Evolutionary conservation across 116 monocot species (phyloP).

Genomic region (Posidonia oceanica): DNA sequence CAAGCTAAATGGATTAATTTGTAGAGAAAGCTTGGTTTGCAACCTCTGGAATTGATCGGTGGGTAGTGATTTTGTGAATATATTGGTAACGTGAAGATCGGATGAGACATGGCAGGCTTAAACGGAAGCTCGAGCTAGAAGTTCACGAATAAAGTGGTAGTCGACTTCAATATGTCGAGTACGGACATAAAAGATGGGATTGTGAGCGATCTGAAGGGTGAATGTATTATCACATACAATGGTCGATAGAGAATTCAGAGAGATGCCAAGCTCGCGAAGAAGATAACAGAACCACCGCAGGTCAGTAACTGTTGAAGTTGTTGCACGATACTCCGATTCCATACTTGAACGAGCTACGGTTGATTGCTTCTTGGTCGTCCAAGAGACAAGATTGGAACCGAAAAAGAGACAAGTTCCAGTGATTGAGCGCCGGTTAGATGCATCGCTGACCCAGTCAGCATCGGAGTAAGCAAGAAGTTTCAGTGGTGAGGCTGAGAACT

Average conservation of each 20-base stretch:
- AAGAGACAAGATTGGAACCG: not conserved
- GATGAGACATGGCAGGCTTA: no score
- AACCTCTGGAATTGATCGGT: no score
- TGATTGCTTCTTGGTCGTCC: not conserved
- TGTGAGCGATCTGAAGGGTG: not conserved
- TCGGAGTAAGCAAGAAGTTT: not conserved
- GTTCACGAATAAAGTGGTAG: not conserved
- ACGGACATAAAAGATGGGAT: not conserved
- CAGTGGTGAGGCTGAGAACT: not conserved
- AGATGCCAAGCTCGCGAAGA: not conserved
- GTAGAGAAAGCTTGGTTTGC: no score
- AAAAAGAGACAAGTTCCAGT: not conserved
- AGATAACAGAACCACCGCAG: not conserved
- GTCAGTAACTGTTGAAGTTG: not conserved
- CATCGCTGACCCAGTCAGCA: not conserved
- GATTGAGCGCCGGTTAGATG: not conserved
- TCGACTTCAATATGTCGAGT: not conserved
- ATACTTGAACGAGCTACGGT: not conserved
- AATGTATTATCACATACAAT: not conserved
- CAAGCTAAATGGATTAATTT: no score
- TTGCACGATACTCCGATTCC: not conserved
- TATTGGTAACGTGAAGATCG: no score
- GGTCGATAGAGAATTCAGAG: not conserved
- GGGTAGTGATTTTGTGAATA: no score
- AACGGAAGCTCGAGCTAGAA: not conserved